A percentile compares a stretch with the other conserved stretches of the same genome.
Conservation (phyloP, 2,329 filamentous ascomycete species). For the Verticillium isaacii region DNA sequence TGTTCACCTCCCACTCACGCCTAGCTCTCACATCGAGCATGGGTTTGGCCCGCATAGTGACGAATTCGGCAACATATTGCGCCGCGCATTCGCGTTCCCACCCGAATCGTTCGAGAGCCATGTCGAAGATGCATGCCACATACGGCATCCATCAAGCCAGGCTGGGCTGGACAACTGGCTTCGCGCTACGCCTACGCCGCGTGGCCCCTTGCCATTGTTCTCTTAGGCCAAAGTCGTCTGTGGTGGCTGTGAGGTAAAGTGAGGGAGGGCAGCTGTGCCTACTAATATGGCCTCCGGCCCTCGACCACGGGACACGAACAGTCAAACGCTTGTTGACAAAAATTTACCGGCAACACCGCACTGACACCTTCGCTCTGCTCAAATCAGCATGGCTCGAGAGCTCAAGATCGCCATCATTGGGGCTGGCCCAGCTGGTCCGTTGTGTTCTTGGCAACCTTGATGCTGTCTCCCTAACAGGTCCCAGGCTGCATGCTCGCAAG, state of each 20-base stretch:
- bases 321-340: neutral
- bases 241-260: neutral
- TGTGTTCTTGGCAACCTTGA: no score
- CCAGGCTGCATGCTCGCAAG: slow-evolving; percentile 43
- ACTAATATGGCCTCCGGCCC: neutral
- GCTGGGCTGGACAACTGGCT: neutral
- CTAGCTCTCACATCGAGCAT: neutral
- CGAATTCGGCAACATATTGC: neutral
- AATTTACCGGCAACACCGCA: no score
- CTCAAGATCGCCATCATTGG: slow-evolving; percentile 40
- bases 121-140: neutral
- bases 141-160: neutral
- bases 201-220: neutral
- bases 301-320: neutral
- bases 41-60: neutral
- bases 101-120: neutral
- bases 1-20: neutral
- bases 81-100: neutral
- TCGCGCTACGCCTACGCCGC: neutral
- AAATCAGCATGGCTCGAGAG: neutral
- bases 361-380: neutral
- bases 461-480: neutral
- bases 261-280: neutral
- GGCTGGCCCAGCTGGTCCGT: slow-evolving; percentile 35
- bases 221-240: neutral